These are phyloP conservation scores for Syzygium aqueum DNA, from an alignment of 345 rosid genomes.

Conservation along the genomic window DNA sequence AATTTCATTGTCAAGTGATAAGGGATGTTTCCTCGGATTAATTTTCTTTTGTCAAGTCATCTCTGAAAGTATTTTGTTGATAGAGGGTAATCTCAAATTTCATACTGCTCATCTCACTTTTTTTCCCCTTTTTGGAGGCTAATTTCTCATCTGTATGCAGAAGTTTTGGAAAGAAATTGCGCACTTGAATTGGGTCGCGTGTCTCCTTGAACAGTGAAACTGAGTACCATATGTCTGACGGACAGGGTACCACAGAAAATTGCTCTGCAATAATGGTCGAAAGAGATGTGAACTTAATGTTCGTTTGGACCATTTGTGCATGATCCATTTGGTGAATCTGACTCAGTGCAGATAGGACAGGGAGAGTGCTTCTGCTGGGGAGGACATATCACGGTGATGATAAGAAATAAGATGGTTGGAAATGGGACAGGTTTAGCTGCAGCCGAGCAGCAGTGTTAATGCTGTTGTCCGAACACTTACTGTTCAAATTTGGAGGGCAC, in stretches of 20 bases:
- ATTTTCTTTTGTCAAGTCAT: background rate
- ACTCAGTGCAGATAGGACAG: background rate
- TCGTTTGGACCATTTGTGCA: background rate
- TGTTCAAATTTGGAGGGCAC: no score
- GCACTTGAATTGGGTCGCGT: background rate
- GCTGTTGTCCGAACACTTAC: background rate
- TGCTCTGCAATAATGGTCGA: background rate
- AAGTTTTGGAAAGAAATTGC: background rate
- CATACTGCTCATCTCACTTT: background rate
- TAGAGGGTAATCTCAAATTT: background rate
- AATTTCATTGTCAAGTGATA: background rate
- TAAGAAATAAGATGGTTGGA: background rate
- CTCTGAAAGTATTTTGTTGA: background rate
- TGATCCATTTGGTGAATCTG: background rate
- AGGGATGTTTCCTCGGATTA: background rate
- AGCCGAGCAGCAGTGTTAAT: background rate
- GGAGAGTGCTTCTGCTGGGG: background rate
- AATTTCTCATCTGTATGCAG: background rate
- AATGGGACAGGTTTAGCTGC: background rate
- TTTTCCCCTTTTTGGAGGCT: background rate
- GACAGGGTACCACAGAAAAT: background rate
- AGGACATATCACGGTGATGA: background rate
- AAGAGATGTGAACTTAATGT: background rate
- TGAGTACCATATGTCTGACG: background rate
- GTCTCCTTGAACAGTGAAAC: background rate